These are phyloP conservation scores for Selaginella moellendorffii DNA, from an alignment of 75 land plant species.

Conservation along the genomic window DNA sequence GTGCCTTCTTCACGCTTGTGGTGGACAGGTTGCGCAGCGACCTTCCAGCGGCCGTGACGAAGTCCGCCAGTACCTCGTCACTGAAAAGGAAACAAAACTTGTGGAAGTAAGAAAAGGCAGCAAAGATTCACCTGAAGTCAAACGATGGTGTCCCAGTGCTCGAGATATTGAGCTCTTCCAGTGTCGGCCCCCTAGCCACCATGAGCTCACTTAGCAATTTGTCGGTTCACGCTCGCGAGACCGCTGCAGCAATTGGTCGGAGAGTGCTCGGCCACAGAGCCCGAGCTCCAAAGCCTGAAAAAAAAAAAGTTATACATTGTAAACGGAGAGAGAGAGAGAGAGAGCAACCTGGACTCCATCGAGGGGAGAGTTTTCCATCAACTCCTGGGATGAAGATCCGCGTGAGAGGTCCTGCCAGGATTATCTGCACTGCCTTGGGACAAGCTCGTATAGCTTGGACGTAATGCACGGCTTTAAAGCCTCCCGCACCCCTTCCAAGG, in stretches of 20 bases:
- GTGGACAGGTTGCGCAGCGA: neutral
- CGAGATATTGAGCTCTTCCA: neutral
- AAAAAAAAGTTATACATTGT: neutral
- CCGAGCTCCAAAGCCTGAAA: neutral
- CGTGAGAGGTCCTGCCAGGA: neutral
- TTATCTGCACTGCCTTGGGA: neutral
- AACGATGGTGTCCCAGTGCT: neutral
- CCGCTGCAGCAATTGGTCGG: neutral
- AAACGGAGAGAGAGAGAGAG: neutral
- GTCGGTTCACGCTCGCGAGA: neutral
- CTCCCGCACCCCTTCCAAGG: neutral
- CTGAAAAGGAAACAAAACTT: neutral
- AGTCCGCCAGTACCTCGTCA: neutral
- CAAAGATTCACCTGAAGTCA: neutral
- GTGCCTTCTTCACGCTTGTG: neutral
- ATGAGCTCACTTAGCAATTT: neutral
- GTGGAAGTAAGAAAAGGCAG: too few relatives aligned
- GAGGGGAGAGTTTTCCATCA: neutral
- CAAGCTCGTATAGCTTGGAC: neutral
- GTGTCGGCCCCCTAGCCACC: neutral
- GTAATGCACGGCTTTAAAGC: neutral
- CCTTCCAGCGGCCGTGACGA: neutral
- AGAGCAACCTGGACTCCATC: neutral
- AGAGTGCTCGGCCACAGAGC: neutral
- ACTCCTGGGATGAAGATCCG: neutral